Percentiles rank a stretch among this genome's conserved stretches.
These are phyloP conservation scores for Trichoderma simmonsii DNA, from an alignment of 2,329 filamentous ascomycete genomes.

Conservation along the genomic window DNA sequence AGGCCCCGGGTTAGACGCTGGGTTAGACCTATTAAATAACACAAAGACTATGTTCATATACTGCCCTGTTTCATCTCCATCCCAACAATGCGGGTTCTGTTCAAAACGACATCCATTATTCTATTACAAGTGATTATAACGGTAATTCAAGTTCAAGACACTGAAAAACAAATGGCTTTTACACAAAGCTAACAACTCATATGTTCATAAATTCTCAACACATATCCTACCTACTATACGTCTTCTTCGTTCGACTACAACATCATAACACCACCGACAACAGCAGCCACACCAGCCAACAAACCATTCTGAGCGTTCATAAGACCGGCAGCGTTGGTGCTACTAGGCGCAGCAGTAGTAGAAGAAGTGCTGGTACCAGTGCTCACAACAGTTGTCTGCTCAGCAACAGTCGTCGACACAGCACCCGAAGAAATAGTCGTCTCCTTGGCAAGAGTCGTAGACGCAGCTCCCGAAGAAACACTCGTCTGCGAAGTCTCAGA, in stretches of 20 bases:
- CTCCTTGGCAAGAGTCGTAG: background rate
- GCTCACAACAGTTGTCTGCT: background rate
- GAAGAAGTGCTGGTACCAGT: conserved; percentile 19
- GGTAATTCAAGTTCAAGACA: background rate
- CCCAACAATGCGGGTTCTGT: background rate
- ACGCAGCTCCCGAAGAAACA: too few species aligned
- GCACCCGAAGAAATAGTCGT: conserved; percentile 13
- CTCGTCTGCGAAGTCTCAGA: background rate
- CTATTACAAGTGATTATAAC: background rate
- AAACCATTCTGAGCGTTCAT: conserved; percentile 35
- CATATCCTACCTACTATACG: background rate
- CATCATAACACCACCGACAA: conserved; percentile 36
- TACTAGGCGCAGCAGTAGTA: conserved; percentile 18
- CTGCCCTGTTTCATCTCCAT: background rate
- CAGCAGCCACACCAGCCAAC: conserved; percentile 34
- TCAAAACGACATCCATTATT: background rate
- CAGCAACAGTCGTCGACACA: conserved; percentile 12
- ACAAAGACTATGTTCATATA: background rate
- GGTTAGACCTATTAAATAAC: too few species aligned
- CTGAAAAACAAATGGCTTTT: background rate
- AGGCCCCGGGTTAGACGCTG: too few species aligned
- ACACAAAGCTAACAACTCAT: background rate
- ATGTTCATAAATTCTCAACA: background rate
- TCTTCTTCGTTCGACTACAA: conserved; percentile 26
- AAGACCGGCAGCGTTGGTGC: conserved; percentile 32